A percentile compares a stretch with the other conserved stretches of the same genome.
Conservation (phyloP, 768 basidiomycete genomes). For the Lentinula edodes region DNA sequence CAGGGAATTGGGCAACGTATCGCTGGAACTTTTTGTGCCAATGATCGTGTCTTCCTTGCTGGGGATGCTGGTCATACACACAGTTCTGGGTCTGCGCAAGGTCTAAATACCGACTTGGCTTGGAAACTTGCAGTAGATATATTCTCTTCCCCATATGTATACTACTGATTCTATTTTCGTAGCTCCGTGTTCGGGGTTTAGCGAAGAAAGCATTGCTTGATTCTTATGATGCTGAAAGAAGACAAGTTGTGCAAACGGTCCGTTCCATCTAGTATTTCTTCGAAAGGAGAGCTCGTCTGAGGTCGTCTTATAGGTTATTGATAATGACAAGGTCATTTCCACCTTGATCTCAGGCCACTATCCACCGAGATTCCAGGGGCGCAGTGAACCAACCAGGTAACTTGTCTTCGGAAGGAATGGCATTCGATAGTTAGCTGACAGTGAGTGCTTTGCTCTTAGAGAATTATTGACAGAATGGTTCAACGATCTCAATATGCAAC, state of each 20-base stretch:
- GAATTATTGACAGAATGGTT: constrained; percentile 11
- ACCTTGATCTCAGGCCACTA: constrained; percentile 9
- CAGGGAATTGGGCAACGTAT: constrained; percentile 13
- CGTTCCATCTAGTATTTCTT: not conserved
- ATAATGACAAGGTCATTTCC: constrained; percentile 10
- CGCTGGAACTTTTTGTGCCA: constrained; percentile 5
- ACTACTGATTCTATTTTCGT: not conserved
- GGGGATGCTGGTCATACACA: constrained; percentile 13
- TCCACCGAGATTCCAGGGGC: constrained; percentile 6
- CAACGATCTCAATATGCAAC: constrained; percentile 10
- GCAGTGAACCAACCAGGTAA: constrained; percentile 8
- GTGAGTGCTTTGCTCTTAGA: not conserved
- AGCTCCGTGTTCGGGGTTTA: constrained; percentile 6
- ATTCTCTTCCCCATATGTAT: not conserved
- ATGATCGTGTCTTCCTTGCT: constrained; percentile 10
- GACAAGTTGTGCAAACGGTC: constrained; percentile 7
- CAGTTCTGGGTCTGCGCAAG: constrained; percentile 10
- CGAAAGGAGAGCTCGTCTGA: not conserved
- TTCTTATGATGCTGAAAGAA: constrained; percentile 8
- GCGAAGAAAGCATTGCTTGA: constrained; percentile 4
- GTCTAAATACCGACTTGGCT: constrained; percentile 10
- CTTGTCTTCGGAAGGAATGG: not conserved
- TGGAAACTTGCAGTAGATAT: constrained; percentile 11
- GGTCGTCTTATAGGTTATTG: constrained; percentile 6
- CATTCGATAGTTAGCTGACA: not conserved